Percentiles rank a stretch among this genome's conserved stretches.
Evolutionary conservation across 139 green algal species (phyloP).

Genomic region (Coccomyxa sp.): DNA sequence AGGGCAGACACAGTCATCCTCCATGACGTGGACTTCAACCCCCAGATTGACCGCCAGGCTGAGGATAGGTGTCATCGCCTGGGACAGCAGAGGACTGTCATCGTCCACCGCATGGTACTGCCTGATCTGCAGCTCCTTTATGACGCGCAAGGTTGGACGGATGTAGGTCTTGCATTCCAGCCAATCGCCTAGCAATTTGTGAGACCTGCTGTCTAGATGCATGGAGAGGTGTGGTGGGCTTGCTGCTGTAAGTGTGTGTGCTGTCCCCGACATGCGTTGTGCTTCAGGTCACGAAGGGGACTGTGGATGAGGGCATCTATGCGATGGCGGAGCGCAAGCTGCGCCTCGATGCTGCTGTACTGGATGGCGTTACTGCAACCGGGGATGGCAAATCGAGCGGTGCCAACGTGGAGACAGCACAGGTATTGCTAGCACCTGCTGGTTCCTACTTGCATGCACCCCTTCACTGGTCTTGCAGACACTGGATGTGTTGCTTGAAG

Average conservation of each 20-base stretch:
- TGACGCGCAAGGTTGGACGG: not conserved
- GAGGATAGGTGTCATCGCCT: constrained; percentile 77
- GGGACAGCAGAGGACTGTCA: constrained; percentile 83
- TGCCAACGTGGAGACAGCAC: too few relatives aligned
- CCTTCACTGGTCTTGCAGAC: too few relatives aligned
- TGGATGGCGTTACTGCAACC: constrained; percentile 32
- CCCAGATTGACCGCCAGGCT: constrained; percentile 73
- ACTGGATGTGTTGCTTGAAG: too few relatives aligned
- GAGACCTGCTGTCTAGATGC: not conserved
- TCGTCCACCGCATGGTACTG: constrained; percentile 82
- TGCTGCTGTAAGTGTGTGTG: not conserved
- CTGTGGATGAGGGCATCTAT: constrained; percentile 84
- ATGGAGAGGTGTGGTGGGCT: not conserved
- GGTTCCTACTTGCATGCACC: too few relatives aligned
- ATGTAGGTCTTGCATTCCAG: too few relatives aligned
- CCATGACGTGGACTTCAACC: constrained; percentile 95
- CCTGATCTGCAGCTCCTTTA: not conserved
- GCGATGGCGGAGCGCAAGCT: constrained; percentile 85
- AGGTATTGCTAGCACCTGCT: too few relatives aligned
- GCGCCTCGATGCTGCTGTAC: constrained; percentile 59
- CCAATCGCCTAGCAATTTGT: not conserved
- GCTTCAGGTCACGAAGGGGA: constrained; percentile 40
- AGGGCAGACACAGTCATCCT: constrained; percentile 94
- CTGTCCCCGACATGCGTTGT: not conserved
- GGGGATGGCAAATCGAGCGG: not conserved